Percentiles rank a stretch among this genome's conserved stretches.
These are phyloP conservation scores for Kodamaea fukazawae DNA, from an alignment of 805 yeast genomes.

Conservation along the genomic window DNA sequence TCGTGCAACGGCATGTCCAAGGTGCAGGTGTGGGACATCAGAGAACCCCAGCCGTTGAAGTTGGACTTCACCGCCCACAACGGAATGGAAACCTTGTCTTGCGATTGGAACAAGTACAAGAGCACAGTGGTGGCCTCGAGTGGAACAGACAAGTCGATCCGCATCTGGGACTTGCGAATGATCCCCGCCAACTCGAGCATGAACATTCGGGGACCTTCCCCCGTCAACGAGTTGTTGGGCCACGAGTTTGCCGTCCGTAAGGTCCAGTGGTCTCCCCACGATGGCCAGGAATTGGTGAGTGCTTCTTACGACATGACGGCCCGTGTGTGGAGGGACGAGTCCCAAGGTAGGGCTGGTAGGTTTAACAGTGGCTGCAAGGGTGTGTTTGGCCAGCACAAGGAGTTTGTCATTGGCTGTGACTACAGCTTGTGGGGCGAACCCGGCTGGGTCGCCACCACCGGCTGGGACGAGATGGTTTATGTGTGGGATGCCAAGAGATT, in stretches of 20 bases:
- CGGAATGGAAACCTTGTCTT: conserved; percentile 74
- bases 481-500: conserved; percentile 73
- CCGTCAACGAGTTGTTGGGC: conserved; percentile 73
- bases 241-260: conserved; percentile 87
- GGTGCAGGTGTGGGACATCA: conserved; percentile 77
- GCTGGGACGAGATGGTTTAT: conserved; percentile 95
- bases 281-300: conserved; percentile 63
- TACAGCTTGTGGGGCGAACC: conserved; percentile 97
- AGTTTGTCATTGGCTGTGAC: conserved; percentile 90
- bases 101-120: conserved; percentile 91
- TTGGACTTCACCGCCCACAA: conserved; percentile 68
- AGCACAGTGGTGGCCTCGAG: conserved; percentile 78
- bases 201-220: conserved; percentile 57
- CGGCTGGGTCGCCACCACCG: conserved; percentile 92
- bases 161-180: conserved; percentile 88
- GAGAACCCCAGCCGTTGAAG: conserved; percentile 62
- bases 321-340: conserved; percentile 76
- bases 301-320: conserved; percentile 93
- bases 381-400: conserved; percentile 69
- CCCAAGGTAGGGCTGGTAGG: conserved; percentile 51
- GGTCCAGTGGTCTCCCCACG: conserved; percentile 88
- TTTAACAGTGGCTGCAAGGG: conserved; percentile 44
- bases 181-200: conserved; percentile 35
- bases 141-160: conserved; percentile 84
- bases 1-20: conserved; percentile 75